A percentile compares a stretch with the other conserved stretches of the same genome.
Conservation (phyloP, 768 basidiomycete species). For the Russula foetens region DNA sequence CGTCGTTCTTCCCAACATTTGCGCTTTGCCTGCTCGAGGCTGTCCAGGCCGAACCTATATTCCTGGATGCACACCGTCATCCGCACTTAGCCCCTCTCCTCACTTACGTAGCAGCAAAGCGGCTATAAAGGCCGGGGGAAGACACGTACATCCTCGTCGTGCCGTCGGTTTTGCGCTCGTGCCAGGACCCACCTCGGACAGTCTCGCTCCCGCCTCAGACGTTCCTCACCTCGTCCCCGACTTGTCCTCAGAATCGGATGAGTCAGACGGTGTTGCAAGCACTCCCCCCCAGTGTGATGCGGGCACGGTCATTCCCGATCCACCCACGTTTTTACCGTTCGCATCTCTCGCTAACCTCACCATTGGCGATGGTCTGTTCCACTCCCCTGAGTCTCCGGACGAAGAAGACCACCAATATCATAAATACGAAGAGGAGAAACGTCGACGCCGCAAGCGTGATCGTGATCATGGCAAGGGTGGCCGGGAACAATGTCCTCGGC, state of each 20-base stretch:
- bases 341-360: slow-evolving; percentile 11
- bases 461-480: slow-evolving; percentile 17
- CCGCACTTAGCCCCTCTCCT: slow-evolving; percentile 15
- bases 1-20: slow-evolving; percentile 60
- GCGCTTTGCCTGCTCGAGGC: slow-evolving; percentile 71
- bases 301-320: slow-evolving; percentile 19
- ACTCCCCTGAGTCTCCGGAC: slow-evolving; percentile 5
- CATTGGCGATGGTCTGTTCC: background rate
- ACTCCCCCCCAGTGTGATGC: slow-evolving; percentile 23
- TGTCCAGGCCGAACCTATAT: slow-evolving; percentile 65
- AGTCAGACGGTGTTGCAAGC: slow-evolving; percentile 46
- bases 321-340: slow-evolving; percentile 17
- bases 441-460: slow-evolving; percentile 18
- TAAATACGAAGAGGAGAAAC: slow-evolving; percentile 20
- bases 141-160: slow-evolving; percentile 39
- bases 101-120: slow-evolving; percentile 17
- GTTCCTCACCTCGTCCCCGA: slow-evolving; percentile 50
- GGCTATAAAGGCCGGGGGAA: slow-evolving; percentile 24
- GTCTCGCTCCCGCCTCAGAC: background rate
- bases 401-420: slow-evolving; percentile 11
- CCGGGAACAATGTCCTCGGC: slow-evolving; percentile 13
- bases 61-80: slow-evolving; percentile 32
- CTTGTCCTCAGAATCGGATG: slow-evolving; percentile 54
- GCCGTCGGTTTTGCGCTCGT: slow-evolving; percentile 23
- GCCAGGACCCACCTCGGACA: slow-evolving; percentile 8